Evolutionary conservation across 305 asterid species (phyloP), one percentile per base, ranked within the genome.

Genomic region (Fraxinus platypoda): DNA sequence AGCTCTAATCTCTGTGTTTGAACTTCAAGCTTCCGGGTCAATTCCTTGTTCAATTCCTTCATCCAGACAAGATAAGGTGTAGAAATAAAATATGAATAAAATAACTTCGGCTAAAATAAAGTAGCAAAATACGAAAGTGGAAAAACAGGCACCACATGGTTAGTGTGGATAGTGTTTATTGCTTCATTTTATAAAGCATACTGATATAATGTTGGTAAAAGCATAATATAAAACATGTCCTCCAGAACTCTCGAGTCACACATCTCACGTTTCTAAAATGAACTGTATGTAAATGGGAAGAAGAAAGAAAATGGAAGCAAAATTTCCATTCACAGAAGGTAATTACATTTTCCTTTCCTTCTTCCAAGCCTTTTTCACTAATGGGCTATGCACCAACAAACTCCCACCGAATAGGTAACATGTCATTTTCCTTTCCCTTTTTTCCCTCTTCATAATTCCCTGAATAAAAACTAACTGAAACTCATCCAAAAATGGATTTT

Each of bases 1-100:
- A 97, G 94, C 86, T 97, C 99, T 86, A 97, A 89, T 87, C 95
- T 92, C 87, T 97, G 99, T 66, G 99, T 95, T 88, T 97, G 99
- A 88, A 86, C 87, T 90, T 95, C 98, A 88, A 94, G 98, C 90
- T 95, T 97, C 80, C 95, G 87, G 64, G 92, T 88, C 80, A 97
- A 87, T 84, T 97, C 98, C 89, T 86, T 91, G 91, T 97, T 97
- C 87, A 89, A 84, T 82, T 91, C 95, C 98, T 97, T 84, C 74
- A 89, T 81, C 70, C 80, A 81, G 70, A 82, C 81, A 83, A 81
- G 43, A 80, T 30, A 84, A 78, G 78, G 37, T 68, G 77, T 79
- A 74, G 17, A 30, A 54, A 83, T 4, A 81, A 30, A 28, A 81
- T 15, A 49, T 68, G 17, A 11, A 72, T 37, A 37, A 79, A 57